These are phyloP conservation scores for Scutellaria galericulata DNA, from an alignment of 257 asterid species.

Conservation along the genomic window DNA sequence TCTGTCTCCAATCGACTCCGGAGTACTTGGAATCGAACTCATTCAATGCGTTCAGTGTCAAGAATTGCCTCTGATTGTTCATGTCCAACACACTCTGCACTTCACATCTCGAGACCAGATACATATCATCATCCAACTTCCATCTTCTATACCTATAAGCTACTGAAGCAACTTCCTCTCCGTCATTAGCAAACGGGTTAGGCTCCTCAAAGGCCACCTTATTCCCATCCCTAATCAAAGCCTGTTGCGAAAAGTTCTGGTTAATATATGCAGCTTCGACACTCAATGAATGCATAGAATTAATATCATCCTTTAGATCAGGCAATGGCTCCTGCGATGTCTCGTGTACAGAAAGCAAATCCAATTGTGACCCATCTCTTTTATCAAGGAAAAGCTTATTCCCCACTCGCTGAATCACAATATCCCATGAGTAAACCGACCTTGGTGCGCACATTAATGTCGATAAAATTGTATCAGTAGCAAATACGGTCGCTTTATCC, in stretches of 20 bases:
- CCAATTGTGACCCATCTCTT: slow-evolving; percentile 93
- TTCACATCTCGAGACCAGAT: slow-evolving; percentile 85
- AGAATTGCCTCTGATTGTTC: slow-evolving; percentile 77
- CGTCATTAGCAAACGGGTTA: slow-evolving; percentile 89
- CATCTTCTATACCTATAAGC: slow-evolving; percentile 97
- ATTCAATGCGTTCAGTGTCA: slow-evolving; percentile 85
- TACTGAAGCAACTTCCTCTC: slow-evolving; percentile 95
- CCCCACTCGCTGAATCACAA: slow-evolving; percentile 93
- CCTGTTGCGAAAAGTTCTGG: slow-evolving; percentile 98
- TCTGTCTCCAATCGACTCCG: slow-evolving; percentile 98
- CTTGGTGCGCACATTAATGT: slow-evolving; percentile 93
- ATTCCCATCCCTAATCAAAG: slow-evolving; percentile 76
- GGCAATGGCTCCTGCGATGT: slow-evolving; percentile 97
- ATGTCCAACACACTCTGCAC: slow-evolving; percentile 86
- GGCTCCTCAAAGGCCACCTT: slow-evolving; percentile 88
- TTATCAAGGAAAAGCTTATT: slow-evolving; percentile 90
- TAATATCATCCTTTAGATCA: slow-evolving; percentile 89
- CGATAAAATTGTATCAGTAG: slow-evolving; percentile 83
- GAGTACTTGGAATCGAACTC: slow-evolving; percentile 96
- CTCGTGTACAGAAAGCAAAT: slow-evolving; percentile 88
- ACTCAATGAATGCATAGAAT: slow-evolving; percentile 79
- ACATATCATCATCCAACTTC: slow-evolving; percentile 86
- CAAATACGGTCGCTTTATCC: slow-evolving; percentile 97
- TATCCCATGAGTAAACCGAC: slow-evolving; percentile 96
- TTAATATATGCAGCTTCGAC: slow-evolving; percentile 95